Conservation (phyloP, 768 basidiomycete genomes). For the Tulasnella sp. region DNA sequence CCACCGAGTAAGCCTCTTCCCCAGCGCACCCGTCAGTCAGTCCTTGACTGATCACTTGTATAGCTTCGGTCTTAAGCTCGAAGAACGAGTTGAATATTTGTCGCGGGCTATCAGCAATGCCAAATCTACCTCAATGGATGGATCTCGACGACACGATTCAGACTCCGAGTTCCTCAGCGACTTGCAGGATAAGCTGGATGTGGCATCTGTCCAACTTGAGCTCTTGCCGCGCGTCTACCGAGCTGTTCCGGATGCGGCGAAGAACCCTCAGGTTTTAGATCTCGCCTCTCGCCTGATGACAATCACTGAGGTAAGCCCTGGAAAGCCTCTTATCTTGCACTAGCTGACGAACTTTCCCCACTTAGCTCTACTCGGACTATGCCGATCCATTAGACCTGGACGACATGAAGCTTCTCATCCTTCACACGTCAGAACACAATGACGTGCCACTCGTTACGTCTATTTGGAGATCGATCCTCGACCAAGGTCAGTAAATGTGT, state of each 20-base stretch:
- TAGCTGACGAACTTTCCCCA: neutral
- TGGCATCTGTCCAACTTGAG: conserved; percentile 96
- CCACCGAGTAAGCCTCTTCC: conserved; percentile 63
- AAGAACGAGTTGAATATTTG: conserved; percentile 83
- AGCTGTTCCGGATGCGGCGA: conserved; percentile 48
- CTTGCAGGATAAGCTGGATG: conserved; percentile 94
- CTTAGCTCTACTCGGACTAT: conserved; percentile 83
- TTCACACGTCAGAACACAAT: conserved; percentile 91
- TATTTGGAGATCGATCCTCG: conserved; percentile 88
- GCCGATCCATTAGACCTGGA: conserved; percentile 85
- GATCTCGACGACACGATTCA: conserved; percentile 76
- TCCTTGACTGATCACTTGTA: neutral
- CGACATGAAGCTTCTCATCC: conserved; percentile 81
- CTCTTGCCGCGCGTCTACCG: conserved; percentile 55
- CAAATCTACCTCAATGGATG: conserved; percentile 72
- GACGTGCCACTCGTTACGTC: conserved; percentile 79
- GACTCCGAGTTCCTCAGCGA: conserved; percentile 96
- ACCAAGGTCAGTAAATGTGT: conserved; percentile 50
- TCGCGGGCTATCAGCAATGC: conserved; percentile 95
- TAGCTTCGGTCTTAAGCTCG: conserved; percentile 51
- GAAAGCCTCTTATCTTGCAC: neutral
- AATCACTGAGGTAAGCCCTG: conserved; percentile 73
- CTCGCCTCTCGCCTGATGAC: conserved; percentile 57
- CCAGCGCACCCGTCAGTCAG: conserved; percentile 42
- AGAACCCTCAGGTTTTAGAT: conserved; percentile 41